Evolutionary conservation across 1,284 basidiomycete genomes (phyloP).

Genomic region (Heterobasidion parviporum): DNA sequence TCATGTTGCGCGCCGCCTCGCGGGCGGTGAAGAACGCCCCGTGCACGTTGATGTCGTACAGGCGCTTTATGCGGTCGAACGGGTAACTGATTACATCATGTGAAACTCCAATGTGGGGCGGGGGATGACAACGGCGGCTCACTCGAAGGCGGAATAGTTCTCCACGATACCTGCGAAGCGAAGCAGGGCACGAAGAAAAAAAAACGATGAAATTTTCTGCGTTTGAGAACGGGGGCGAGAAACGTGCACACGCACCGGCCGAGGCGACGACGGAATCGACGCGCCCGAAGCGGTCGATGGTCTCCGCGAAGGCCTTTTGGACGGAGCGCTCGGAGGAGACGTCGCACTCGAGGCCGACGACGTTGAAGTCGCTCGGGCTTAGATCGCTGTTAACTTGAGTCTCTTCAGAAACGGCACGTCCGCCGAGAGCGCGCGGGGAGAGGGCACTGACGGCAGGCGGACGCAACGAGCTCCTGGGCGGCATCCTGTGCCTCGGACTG

Average conservation of each 20-base stretch:
- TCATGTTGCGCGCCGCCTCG: conserved; percentile 82
- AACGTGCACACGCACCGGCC: conserved; percentile 54
- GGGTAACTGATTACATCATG: conserved; percentile 53
- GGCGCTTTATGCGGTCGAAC: conserved; percentile 69
- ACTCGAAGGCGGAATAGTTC: conserved; percentile 88
- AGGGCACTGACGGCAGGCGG: conserved; percentile 37
- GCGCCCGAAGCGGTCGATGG: conserved; percentile 72
- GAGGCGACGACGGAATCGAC: conserved; percentile 85
- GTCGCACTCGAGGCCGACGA: conserved; percentile 81
- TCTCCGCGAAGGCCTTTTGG: conserved; percentile 58
- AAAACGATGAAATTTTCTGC: not conserved
- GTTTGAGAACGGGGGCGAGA: not conserved
- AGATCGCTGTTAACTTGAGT: conserved; percentile 53
- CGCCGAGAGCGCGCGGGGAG: not conserved
- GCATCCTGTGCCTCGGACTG: conserved; percentile 65
- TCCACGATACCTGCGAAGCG: conserved; percentile 71
- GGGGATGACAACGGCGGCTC: conserved; percentile 15
- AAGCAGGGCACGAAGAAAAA: not conserved
- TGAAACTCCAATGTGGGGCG: conserved; percentile 2
- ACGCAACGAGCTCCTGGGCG: conserved; percentile 63
- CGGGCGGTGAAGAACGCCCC: conserved; percentile 91
- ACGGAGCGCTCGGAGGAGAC: conserved; percentile 81
- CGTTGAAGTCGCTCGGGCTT: conserved; percentile 53
- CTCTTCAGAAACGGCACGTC: conserved; percentile 23
- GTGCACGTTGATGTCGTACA: conserved; percentile 93